Conservation (phyloP, 106 monocot species). For the Hemerocallis citrina region DNA sequence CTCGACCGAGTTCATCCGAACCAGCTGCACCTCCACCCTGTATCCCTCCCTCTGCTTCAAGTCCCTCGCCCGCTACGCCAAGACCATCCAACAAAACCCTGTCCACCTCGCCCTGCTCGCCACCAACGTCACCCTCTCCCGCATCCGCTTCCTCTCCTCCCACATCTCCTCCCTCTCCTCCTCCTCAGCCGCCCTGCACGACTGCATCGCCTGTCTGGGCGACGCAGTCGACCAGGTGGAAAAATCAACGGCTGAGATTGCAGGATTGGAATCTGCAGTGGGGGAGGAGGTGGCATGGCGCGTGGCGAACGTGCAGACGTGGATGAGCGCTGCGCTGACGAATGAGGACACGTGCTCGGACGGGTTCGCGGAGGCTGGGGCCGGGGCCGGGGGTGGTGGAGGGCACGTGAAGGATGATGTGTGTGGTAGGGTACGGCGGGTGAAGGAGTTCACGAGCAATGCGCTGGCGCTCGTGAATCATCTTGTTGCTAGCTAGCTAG, state of each 20-base stretch:
- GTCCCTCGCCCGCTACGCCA: slow-evolving; percentile 23
- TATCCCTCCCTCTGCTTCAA: slow-evolving; percentile 34
- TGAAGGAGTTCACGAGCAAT: slow-evolving; percentile 47
- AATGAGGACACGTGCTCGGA: slow-evolving; percentile 74
- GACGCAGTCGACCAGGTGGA: slow-evolving; percentile 29
- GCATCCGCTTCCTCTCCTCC: slow-evolving; percentile 11
- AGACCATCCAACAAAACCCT: background rate
- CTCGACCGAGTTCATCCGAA: slow-evolving; percentile 23
- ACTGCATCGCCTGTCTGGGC: slow-evolving; percentile 31
- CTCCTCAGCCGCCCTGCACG: slow-evolving; percentile 23
- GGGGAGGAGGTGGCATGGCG: slow-evolving; percentile 37
- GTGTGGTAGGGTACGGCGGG: slow-evolving; percentile 15
- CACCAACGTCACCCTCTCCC: background rate
- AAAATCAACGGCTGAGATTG: slow-evolving; percentile 28
- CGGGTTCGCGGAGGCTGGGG: slow-evolving; percentile 23
- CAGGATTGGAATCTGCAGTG: slow-evolving; percentile 8
- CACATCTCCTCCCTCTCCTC: background rate
- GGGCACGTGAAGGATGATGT: slow-evolving; percentile 21
- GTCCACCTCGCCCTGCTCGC: slow-evolving; percentile 8
- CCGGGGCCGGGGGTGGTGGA: background rate
- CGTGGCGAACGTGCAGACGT: slow-evolving; percentile 77
- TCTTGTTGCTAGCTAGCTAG: slow-evolving; percentile 37
- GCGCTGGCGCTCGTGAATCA: slow-evolving; percentile 64
- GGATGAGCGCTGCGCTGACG: slow-evolving; percentile 82
- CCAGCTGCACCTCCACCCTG: slow-evolving; percentile 21